Conservation (phyloP, 495 filamentous ascomycete genomes). For the Penicillium herquei region DNA sequence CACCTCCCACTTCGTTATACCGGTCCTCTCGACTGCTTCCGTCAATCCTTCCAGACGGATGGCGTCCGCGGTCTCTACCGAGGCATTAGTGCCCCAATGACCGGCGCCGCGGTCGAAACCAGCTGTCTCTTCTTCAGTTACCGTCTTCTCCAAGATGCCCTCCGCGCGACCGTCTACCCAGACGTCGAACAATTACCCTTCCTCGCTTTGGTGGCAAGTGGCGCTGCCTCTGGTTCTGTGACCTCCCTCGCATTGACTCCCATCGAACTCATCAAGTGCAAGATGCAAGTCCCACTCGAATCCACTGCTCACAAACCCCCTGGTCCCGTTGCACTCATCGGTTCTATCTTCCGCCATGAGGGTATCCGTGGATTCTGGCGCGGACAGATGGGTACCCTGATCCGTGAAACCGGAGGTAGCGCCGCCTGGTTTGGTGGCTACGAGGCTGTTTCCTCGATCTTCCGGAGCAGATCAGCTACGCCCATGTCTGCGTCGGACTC, state of each 20-base stretch:
- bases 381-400: constrained; percentile 88
- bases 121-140: constrained; percentile 91
- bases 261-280: constrained; percentile 97
- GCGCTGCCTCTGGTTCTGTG: constrained; percentile 83
- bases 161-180: constrained; percentile 55
- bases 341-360: constrained; percentile 73
- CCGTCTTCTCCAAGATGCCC: constrained; percentile 64
- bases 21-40: constrained; percentile 91
- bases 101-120: constrained; percentile 92
- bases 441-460: constrained; percentile 71
- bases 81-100: constrained; percentile 86
- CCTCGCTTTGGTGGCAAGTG: constrained; percentile 68
- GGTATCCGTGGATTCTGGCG: constrained; percentile 90
- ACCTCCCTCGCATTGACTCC: constrained; percentile 90
- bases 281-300: constrained; percentile 77
- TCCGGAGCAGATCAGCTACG: constrained; percentile 43
- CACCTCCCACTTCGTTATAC: constrained; percentile 76
- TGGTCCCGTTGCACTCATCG: constrained; percentile 62
- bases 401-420: constrained; percentile 89
- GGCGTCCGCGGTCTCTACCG: constrained; percentile 80
- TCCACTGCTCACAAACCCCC: constrained; percentile 37
- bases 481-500: constrained; percentile 10
- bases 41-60: constrained; percentile 72
- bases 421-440: constrained; percentile 96
- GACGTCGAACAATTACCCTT: constrained; percentile 62